A percentile compares a stretch with the other conserved stretches of the same genome.
Conservation (phyloP, 495 filamentous ascomycete species). For the Diplogelasinospora grovesii region DNA sequence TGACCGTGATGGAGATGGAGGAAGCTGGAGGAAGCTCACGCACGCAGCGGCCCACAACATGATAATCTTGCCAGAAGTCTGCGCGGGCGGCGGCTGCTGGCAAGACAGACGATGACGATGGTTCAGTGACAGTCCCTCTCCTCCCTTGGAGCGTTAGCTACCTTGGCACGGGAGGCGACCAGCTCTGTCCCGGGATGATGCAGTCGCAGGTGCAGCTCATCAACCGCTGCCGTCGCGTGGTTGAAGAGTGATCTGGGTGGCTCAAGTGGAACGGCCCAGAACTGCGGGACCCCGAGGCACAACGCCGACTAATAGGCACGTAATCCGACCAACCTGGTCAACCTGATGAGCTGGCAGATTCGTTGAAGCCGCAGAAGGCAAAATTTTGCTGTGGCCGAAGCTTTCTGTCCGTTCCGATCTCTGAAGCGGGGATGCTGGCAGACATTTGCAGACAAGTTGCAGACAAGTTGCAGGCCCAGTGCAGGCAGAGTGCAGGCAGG, state of each 20-base stretch:
- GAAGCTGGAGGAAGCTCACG: too few relatives aligned
- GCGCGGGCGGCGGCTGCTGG: background rate
- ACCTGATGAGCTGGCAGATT: background rate
- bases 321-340: background rate
- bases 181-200: background rate
- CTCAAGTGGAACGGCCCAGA: too few relatives aligned
- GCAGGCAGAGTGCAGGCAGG: too few relatives aligned
- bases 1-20: background rate
- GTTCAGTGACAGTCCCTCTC: too few relatives aligned
- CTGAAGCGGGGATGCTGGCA: constrained; percentile 1
- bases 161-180: background rate
- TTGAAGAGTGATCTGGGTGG: too few relatives aligned
- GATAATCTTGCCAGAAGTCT: too few relatives aligned
- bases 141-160: too few relatives aligned
- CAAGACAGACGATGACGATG: background rate
- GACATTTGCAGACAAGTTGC: too few relatives aligned
- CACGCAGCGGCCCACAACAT: too few relatives aligned
- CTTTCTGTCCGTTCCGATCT: background rate
- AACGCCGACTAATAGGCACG: too few relatives aligned
- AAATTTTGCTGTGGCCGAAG: background rate
- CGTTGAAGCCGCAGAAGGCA: background rate
- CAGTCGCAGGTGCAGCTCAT: background rate
- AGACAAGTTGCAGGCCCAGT: background rate
- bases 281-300: too few relatives aligned
- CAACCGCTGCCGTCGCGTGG: background rate